Evolutionary conservation across 371 early-diverging fungal species (phyloP).

Genomic region (Circinella umbellata): DNA sequence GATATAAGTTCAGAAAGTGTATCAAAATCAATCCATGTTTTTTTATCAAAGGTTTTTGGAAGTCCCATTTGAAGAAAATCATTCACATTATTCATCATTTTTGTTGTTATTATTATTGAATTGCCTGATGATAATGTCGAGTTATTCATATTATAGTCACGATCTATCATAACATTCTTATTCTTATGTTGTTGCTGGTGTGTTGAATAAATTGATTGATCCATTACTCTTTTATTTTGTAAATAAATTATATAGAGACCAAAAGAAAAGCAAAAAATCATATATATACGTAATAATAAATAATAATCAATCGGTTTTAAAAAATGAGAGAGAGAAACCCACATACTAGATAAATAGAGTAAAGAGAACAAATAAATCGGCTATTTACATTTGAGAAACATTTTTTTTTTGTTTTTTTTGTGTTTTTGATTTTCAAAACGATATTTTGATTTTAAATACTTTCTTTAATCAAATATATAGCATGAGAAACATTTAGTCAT

Average conservation of each 20-base stretch:
- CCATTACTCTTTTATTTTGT: not conserved
- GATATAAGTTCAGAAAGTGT: conserved; percentile 1
- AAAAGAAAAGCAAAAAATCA: no score
- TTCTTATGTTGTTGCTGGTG: not conserved
- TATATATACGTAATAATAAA: no score
- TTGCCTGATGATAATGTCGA: no score
- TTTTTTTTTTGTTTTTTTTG: no score
- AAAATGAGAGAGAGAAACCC: not conserved
- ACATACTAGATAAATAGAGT: not conserved
- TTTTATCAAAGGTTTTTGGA: not conserved
- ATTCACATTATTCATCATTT: not conserved
- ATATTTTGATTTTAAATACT: no score
- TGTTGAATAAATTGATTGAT: not conserved
- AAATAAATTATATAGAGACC: no score
- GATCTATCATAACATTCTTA: not conserved
- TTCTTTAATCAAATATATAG: no score
- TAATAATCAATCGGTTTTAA: no score
- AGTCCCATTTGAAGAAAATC: not conserved
- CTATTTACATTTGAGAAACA: conserved; percentile 2
- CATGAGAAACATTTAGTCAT: no score
- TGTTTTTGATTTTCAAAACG: no score
- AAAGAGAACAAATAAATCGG: conserved; percentile 1
- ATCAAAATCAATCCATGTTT: conserved; percentile 13
- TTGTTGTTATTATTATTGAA: no score
- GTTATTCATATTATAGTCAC: no score